phyloP scores from a whole-genome alignment of 805 yeast genomes.

The Teunomyces tritomae region DNA sequence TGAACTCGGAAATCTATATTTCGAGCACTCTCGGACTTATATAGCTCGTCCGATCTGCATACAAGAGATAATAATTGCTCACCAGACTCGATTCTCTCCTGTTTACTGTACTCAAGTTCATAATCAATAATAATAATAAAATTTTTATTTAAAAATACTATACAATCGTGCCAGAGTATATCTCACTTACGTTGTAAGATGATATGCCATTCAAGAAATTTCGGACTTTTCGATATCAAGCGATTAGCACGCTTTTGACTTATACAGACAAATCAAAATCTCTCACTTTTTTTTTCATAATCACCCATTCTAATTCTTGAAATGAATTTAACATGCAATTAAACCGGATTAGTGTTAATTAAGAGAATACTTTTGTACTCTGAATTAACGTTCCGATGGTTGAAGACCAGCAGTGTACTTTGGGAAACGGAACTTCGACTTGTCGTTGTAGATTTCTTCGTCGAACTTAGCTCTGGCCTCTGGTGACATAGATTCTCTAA shows the following conservation, averaged over 20 bases:
- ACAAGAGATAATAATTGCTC: not conserved
- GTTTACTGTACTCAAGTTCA: no score
- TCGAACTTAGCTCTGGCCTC: slow-evolving; percentile 41
- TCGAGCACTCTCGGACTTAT: not conserved
- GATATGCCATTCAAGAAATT: slow-evolving; percentile 3
- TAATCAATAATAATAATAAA: not conserved
- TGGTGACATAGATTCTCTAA: slow-evolving; percentile 40
- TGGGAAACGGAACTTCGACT: slow-evolving; percentile 44
- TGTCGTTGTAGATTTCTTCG: slow-evolving; percentile 42
- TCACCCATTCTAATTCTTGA: slow-evolving; percentile 2
- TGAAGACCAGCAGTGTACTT: slow-evolving; percentile 39
- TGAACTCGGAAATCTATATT: no score
- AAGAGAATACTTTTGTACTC: not conserved
- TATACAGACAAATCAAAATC: not conserved
- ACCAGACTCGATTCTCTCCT: no score
- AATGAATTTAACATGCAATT: slow-evolving; percentile 3
- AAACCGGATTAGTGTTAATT: not conserved
- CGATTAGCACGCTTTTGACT: not conserved
- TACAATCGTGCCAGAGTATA: not conserved
- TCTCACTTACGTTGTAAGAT: slow-evolving; percentile 1
- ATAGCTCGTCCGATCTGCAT: not conserved
- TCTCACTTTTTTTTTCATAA: slow-evolving; percentile 1
- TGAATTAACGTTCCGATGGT: slow-evolving; percentile 25
- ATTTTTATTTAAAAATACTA: not conserved
- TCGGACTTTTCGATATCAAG: not conserved